Percentiles rank a stretch among this genome's conserved stretches.
Conservation (phyloP, 441 rosid species). For the Erodium moschatum region DNA sequence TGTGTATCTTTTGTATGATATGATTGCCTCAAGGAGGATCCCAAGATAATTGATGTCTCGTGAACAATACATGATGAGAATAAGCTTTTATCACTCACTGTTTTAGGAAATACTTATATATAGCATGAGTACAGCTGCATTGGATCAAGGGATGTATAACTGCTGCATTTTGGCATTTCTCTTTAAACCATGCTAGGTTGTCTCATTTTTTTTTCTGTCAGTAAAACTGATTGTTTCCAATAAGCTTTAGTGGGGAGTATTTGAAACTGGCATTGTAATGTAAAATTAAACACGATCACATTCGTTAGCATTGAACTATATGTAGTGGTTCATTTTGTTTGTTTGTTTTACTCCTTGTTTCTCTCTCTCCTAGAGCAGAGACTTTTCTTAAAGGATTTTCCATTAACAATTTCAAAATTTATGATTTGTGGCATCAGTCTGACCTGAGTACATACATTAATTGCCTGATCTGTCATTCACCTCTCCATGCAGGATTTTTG, state of each 20-base stretch:
- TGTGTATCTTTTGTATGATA: neutral
- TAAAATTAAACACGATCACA: neutral
- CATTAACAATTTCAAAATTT: neutral
- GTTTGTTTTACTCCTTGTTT: neutral
- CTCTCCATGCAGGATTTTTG: constrained; percentile 41
- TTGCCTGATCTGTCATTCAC: neutral
- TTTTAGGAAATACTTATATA: neutral
- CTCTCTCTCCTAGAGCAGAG: neutral
- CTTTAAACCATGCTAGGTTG: constrained; percentile 4
- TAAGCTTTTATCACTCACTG: neutral
- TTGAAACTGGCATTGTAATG: neutral
- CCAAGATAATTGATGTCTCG: neutral
- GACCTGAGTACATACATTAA: neutral
- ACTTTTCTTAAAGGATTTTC: neutral
- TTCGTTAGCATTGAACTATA: neutral
- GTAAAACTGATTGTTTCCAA: neutral
- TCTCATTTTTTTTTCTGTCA: neutral
- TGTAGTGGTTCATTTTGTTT: neutral
- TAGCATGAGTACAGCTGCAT: constrained; percentile 2
- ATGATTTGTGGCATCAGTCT: neutral
- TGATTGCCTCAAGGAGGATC: neutral
- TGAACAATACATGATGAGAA: constrained; percentile 3
- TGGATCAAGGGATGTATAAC: neutral
- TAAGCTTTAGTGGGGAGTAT: neutral
- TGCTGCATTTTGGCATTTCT: neutral